Percentiles rank a stretch among this genome's conserved stretches.
These are phyloP conservation scores for Zoysia matrella DNA, from an alignment of 202 grass and related monocot genomes.

Conservation along the genomic window DNA sequence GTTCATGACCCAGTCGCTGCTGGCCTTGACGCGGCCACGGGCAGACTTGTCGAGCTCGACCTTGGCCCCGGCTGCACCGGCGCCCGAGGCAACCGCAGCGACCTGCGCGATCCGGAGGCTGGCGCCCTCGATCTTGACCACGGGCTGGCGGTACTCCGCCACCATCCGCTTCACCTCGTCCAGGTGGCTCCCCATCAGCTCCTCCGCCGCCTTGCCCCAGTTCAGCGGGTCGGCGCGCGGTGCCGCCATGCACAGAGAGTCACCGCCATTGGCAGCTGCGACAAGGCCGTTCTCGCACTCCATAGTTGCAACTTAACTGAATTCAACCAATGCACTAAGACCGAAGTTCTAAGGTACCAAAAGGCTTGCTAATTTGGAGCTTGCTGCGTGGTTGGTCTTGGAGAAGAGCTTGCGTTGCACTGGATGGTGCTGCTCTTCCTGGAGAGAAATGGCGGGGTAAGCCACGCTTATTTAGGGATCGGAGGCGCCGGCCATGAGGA, in stretches of 20 bases:
- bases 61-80: conserved; percentile 1
- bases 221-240: conserved; percentile 55
- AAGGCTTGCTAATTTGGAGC: no score
- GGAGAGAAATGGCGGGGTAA: no score
- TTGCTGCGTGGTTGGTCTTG: no score
- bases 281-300: neutral
- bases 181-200: conserved; percentile 55
- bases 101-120: conserved; percentile 48
- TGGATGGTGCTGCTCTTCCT: no score
- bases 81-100: conserved; percentile 40
- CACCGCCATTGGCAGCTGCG: neutral
- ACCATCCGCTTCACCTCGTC: conserved; percentile 72
- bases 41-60: conserved; percentile 63
- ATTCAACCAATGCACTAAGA: neutral
- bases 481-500: no score
- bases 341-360: no score
- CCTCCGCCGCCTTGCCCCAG: conserved; percentile 52
- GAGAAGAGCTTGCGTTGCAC: no score
- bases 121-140: conserved; percentile 60
- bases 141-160: conserved; percentile 38
- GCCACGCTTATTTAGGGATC: no score
- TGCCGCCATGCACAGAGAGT: conserved; percentile 27
- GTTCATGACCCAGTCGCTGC: conserved; percentile 77
- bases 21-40: conserved; percentile 54
- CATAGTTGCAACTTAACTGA: neutral